Evolutionary conservation across 1,284 basidiomycete genomes (phyloP).

Genomic region (Irpex sp.): DNA sequence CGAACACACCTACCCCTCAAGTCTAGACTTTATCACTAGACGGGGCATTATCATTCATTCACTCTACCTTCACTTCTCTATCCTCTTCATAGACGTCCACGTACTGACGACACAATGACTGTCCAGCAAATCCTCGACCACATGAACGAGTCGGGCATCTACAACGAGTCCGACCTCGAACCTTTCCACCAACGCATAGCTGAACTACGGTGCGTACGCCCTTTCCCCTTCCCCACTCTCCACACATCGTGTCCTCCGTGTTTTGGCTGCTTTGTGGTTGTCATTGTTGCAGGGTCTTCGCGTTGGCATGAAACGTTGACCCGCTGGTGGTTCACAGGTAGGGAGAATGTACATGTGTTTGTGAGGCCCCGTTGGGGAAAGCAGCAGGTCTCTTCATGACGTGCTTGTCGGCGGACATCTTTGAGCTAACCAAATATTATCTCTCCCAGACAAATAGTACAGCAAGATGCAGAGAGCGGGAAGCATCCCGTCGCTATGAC

Average conservation of each 20-base stretch:
- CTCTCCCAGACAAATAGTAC: conserved; percentile 57
- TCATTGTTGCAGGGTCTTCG: background rate
- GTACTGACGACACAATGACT: conserved; percentile 13
- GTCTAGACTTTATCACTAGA: background rate
- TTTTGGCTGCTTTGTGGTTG: background rate
- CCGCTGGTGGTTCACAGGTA: background rate
- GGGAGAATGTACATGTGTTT: background rate
- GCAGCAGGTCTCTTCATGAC: conserved; percentile 1
- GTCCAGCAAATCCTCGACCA: conserved; percentile 86
- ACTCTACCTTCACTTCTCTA: background rate
- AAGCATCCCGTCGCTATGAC: conserved; percentile 87
- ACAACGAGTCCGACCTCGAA: conserved; percentile 83
- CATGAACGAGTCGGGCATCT: conserved; percentile 91
- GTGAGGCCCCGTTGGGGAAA: background rate
- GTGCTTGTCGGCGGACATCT: background rate
- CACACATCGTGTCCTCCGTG: background rate
- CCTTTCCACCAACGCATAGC: conserved; percentile 79
- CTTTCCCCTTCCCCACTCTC: background rate
- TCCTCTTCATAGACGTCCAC: conserved; percentile 1
- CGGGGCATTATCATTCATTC: background rate
- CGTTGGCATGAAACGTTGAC: background rate
- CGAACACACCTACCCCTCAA: background rate
- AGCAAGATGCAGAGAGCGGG: conserved; percentile 73
- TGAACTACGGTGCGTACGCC: conserved; percentile 53
- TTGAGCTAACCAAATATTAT: background rate